Conservation (phyloP, 1,284 basidiomycete species). For the Athelia psychrophila region DNA sequence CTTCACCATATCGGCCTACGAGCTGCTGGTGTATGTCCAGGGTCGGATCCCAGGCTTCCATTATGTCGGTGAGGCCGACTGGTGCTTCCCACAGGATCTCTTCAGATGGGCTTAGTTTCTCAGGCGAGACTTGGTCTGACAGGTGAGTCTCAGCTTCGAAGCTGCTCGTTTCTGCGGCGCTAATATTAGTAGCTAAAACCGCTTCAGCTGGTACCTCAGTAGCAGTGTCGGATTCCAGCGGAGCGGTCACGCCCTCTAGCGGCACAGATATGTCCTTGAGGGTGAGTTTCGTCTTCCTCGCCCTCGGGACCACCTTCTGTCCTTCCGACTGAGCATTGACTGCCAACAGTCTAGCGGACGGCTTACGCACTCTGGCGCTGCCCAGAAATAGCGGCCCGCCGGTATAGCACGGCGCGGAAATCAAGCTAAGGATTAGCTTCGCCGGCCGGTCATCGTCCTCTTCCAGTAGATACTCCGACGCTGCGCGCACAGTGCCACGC, state of each 20-base stretch:
- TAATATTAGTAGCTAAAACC: too few relatives aligned
- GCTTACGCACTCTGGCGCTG: neutral
- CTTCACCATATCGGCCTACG: slow-evolving; percentile 2
- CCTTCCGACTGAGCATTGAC: too few relatives aligned
- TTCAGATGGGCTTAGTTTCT: too few relatives aligned
- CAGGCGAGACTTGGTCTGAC: too few relatives aligned
- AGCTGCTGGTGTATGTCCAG: slow-evolving; percentile 1
- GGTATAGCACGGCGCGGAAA: neutral
- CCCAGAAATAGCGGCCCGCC: slow-evolving; percentile 1
- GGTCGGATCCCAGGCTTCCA: neutral
- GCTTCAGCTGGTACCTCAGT: too few relatives aligned
- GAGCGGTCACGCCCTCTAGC: slow-evolving; percentile 8
- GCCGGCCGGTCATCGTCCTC: slow-evolving; percentile 3
- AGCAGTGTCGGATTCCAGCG: too few relatives aligned
- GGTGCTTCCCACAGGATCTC: neutral
- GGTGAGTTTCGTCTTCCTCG: neutral
- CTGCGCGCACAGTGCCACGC: slow-evolving; percentile 16
- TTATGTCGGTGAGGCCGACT: neutral
- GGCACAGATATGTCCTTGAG: slow-evolving; percentile 9
- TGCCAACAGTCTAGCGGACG: too few relatives aligned
- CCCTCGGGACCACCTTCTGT: neutral
- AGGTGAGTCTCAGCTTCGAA: too few relatives aligned
- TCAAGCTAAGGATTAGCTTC: neutral
- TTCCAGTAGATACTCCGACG: slow-evolving; percentile 18
- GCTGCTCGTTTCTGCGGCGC: too few relatives aligned